Evolutionary conservation across 768 basidiomycete genomes (phyloP), one percentile per base, ranked within the genome.

Genomic region (Leucosporidium yakuticum): DNA sequence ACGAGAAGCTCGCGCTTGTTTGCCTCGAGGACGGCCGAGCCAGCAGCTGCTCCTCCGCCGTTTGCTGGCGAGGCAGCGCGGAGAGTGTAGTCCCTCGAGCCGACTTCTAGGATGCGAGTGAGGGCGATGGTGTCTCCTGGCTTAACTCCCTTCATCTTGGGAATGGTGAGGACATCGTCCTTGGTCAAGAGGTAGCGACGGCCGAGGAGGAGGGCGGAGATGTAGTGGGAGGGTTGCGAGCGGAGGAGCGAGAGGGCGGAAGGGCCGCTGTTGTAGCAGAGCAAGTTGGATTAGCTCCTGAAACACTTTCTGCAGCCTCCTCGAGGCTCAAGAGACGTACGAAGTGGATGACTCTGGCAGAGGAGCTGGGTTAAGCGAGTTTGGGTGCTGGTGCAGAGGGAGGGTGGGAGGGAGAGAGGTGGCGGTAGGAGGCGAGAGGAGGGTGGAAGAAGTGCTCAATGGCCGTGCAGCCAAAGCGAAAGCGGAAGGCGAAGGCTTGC

Each of bases 71-170:
- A n/a, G 19, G 54, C 49, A 23, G 76, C 73, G 65, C 90, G 87
- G 36, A 99, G 82, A 34, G 91, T 92, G 81, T 88, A 97, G 79
- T 97, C 93, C 74, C 94, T 86, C 60, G 93, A 94, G 73, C 96
- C 96, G 60, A 98, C 84, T 79, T 98, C 95, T 76, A 94, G 87
- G 66, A 99, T 88, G 74, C 92, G 83, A 73, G 89, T 87, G 60
- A 99, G 85, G 9, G 83, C 80, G 64, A 98, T 83, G 55, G 88
- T 82, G 76, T 95, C 90, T 31, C 96, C 96, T 63, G 96, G 89
- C 54, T 84, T 83, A 69, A 88, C 86, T 76, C 89, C 87, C 75
- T 88, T 89, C 59, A 99, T 85, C 63, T 87, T 88, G 7, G 95
- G 94, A 4, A 99, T 86, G 65, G 96, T 98, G 77, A 99, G 86